A percentile compares a stretch with the other conserved stretches of the same genome.
phyloP scores from a whole-genome alignment of 1,284 basidiomycete species.

The Pulchroboletus neoregius region DNA sequence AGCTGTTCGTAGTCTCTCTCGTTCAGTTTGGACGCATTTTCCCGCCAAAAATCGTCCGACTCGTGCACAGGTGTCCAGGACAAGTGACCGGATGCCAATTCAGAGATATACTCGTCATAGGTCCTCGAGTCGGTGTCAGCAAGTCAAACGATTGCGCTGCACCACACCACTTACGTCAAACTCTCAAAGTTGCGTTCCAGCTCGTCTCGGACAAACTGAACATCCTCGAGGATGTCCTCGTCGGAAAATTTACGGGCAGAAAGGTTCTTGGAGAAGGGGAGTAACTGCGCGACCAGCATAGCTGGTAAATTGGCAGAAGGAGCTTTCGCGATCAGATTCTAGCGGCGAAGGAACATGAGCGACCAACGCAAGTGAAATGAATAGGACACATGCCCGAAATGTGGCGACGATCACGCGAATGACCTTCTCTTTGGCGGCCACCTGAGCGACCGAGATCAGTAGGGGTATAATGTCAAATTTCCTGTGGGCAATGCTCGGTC shows the following conservation, averaged over 20 bases:
- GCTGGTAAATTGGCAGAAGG: slow-evolving; percentile 83
- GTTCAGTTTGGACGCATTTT: slow-evolving; percentile 83
- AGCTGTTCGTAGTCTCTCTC: slow-evolving; percentile 79
- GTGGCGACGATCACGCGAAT: slow-evolving; percentile 90
- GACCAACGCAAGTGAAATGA: neutral
- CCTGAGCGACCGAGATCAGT: slow-evolving; percentile 82
- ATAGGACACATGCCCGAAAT: slow-evolving; percentile 57
- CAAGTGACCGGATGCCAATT: slow-evolving; percentile 85
- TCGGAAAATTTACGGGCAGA: slow-evolving; percentile 89
- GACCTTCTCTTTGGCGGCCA: slow-evolving; percentile 96
- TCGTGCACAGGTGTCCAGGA: slow-evolving; percentile 96
- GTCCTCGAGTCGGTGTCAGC: slow-evolving; percentile 52
- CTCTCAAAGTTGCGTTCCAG: slow-evolving; percentile 80
- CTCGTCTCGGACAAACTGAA: slow-evolving; percentile 81
- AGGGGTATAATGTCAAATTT: slow-evolving; percentile 89
- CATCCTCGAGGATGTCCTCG: slow-evolving; percentile 90
- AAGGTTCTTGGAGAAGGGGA: slow-evolving; percentile 86
- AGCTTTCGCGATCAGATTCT: slow-evolving; percentile 87
- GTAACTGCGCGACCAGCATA: slow-evolving; percentile 85
- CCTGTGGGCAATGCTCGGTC: slow-evolving; percentile 38
- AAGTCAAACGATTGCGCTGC: neutral
- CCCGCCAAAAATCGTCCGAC: slow-evolving; percentile 96
- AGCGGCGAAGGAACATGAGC: slow-evolving; percentile 6
- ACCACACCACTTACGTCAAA: slow-evolving; percentile 62
- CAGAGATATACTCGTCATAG: slow-evolving; percentile 93